A percentile compares a stretch with the other conserved stretches of the same genome.
Evolutionary conservation across 73 alveolate species (phyloP).

Genomic region (Strombidium stylifer): DNA sequence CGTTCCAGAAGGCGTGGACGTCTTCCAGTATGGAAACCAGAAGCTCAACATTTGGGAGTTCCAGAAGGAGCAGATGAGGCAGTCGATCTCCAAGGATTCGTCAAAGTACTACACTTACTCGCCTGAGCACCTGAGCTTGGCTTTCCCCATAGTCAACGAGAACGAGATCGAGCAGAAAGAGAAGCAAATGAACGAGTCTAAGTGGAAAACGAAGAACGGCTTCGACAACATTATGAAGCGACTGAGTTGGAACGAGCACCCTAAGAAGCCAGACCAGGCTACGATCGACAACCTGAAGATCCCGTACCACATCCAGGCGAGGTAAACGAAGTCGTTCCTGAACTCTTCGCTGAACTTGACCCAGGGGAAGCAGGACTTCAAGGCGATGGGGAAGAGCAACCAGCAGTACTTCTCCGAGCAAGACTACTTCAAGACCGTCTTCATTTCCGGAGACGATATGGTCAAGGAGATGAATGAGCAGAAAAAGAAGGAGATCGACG

Average conservation of each 20-base stretch:
- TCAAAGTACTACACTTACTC: conserved; percentile 63
- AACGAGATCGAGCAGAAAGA: conserved; percentile 40
- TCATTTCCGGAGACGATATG: conserved; percentile 68
- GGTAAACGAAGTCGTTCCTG: conserved; percentile 31
- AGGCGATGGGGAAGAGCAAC: conserved; percentile 27
- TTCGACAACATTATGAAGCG: conserved; percentile 39
- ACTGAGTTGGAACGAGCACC: conserved; percentile 39
- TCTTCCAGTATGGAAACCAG: conserved; percentile 61
- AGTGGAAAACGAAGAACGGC: conserved; percentile 60
- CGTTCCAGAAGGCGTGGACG: conserved; percentile 65
- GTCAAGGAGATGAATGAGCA: conserved; percentile 36
- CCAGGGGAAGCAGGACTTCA: conserved; percentile 13
- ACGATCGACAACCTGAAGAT: conserved; percentile 41
- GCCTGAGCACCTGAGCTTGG: conserved; percentile 40
- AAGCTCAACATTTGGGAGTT: conserved; percentile 60
- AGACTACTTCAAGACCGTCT: conserved; percentile 58
- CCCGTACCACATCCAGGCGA: conserved; percentile 45
- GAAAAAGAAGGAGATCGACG: conserved; percentile 37
- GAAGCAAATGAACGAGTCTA: conserved; percentile 43
- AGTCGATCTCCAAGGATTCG: conserved; percentile 41
- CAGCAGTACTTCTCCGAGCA: conserved; percentile 38
- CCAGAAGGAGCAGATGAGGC: conserved; percentile 57
- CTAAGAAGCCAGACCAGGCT: conserved; percentile 53
- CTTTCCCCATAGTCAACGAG: conserved; percentile 71
- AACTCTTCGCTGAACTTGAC: conserved; percentile 11